Conservation (phyloP, 2,329 filamentous ascomycete genomes). For the Ophiostoma tasmaniense region DNA sequence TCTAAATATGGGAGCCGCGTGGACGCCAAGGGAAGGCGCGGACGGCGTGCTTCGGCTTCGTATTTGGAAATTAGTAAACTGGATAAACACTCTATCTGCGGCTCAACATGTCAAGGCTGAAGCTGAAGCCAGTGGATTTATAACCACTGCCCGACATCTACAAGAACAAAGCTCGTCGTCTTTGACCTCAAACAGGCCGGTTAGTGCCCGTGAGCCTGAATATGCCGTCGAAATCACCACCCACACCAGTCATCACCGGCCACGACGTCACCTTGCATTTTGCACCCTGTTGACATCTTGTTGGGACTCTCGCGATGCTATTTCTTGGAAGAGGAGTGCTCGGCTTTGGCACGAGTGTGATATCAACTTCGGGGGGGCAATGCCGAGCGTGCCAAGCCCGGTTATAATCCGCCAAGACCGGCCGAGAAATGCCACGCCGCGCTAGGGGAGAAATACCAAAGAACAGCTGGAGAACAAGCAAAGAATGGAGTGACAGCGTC, state of each 20-base stretch:
- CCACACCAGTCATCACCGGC: background rate
- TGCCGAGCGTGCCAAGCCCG: background rate
- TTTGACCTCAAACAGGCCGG: background rate
- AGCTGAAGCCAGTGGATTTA: background rate
- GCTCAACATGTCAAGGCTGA: background rate
- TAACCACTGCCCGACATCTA: background rate
- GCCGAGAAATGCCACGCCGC: slow-evolving; percentile 9
- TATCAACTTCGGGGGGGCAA: background rate
- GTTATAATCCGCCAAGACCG: background rate
- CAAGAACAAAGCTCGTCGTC: background rate
- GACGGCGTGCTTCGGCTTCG: background rate
- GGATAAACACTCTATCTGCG: background rate
- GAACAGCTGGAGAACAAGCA: background rate
- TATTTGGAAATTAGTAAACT: background rate
- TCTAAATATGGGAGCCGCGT: background rate
- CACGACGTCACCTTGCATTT: background rate
- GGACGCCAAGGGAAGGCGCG: background rate
- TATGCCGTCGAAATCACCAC: background rate
- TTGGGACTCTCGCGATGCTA: background rate
- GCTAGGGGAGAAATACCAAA: background rate
- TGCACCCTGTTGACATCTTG: background rate
- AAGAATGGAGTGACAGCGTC: background rate
- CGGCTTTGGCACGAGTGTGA: background rate
- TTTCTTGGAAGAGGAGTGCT: background rate
- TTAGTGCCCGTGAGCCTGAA: background rate